phyloP scores from a whole-genome alignment of 2,329 filamentous ascomycete genomes.

The Aureobasidium namibiae region DNA sequence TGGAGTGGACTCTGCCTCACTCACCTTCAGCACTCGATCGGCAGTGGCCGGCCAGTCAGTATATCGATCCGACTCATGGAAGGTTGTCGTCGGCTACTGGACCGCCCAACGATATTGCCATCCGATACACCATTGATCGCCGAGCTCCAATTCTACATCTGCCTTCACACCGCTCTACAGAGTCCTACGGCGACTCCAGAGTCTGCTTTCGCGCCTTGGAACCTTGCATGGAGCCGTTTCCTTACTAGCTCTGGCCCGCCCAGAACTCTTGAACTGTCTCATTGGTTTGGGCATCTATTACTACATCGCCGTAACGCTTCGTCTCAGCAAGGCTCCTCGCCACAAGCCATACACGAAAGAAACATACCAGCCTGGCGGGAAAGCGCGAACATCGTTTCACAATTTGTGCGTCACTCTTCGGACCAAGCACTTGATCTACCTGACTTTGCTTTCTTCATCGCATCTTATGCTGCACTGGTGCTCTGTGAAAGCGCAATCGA shows the following conservation, averaged over 20 bases:
- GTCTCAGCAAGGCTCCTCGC: background rate
- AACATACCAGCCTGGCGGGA: background rate
- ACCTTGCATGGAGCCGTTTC: background rate
- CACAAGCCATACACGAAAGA: background rate
- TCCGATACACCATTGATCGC: background rate
- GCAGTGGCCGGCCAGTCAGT: background rate
- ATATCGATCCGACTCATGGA: background rate
- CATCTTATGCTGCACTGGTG: slow-evolving; percentile 7
- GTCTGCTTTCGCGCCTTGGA: background rate
- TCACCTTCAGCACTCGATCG: slow-evolving; percentile 10
- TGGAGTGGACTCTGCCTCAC: background rate
- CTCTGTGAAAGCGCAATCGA: slow-evolving; percentile 10
- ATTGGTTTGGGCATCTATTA: slow-evolving; percentile 1
- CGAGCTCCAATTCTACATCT: slow-evolving; percentile 2
- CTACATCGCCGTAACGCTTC: background rate
- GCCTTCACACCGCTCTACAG: background rate
- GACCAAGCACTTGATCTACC: background rate
- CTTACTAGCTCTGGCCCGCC: background rate
- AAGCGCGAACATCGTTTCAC: slow-evolving; percentile 12
- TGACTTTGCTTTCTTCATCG: slow-evolving; percentile 12
- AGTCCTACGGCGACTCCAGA: background rate
- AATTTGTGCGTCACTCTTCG: slow-evolving; percentile 4
- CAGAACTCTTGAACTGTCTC: background rate
- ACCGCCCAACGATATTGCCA: background rate
- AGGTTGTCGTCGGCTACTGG: background rate